A percentile compares a stretch with the other conserved stretches of the same genome.
Conservation (phyloP, 1,139 yeast species). For the Maudiozyma humilis region DNA sequence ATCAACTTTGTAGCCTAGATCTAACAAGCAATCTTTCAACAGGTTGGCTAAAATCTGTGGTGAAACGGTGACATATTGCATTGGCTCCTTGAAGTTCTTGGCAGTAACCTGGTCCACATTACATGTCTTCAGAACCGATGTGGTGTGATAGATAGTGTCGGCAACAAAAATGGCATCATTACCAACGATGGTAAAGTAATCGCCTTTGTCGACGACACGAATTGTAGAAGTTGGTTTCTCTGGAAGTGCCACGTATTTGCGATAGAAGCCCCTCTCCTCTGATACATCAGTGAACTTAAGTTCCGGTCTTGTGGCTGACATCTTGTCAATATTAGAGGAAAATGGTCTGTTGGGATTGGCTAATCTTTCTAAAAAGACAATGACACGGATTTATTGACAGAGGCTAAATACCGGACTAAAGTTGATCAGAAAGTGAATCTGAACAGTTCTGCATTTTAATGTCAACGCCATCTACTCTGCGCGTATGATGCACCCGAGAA, state of each 20-base stretch:
- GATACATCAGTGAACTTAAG: conserved; percentile 54
- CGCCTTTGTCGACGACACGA: conserved; percentile 67
- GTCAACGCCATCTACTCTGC: too few species aligned
- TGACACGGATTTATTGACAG: neutral
- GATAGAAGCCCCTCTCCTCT: conserved; percentile 47
- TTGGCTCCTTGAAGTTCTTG: conserved; percentile 34
- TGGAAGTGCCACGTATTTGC: conserved; percentile 50
- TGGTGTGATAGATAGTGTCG: conserved; percentile 73
- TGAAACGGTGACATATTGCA: conserved; percentile 69
- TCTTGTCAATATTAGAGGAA: conserved; percentile 8
- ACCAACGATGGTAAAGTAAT: conserved; percentile 67
- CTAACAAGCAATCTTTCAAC: conserved; percentile 58
- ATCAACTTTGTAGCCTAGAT: conserved; percentile 68
- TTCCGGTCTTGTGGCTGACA: conserved; percentile 64
- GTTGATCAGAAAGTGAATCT: too few species aligned
- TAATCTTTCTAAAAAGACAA: neutral
- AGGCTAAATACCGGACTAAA: too few species aligned
- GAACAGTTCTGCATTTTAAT: too few species aligned
- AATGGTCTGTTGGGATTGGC: neutral
- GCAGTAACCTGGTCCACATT: conserved; percentile 32
- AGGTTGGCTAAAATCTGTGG: conserved; percentile 62
- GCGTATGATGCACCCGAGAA: too few species aligned
- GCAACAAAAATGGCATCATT: conserved; percentile 77
- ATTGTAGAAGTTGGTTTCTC: conserved; percentile 43
- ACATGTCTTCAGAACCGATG: conserved; percentile 60